Conservation (phyloP, 768 basidiomycete species). For the Paxillus ammoniavirescens region DNA sequence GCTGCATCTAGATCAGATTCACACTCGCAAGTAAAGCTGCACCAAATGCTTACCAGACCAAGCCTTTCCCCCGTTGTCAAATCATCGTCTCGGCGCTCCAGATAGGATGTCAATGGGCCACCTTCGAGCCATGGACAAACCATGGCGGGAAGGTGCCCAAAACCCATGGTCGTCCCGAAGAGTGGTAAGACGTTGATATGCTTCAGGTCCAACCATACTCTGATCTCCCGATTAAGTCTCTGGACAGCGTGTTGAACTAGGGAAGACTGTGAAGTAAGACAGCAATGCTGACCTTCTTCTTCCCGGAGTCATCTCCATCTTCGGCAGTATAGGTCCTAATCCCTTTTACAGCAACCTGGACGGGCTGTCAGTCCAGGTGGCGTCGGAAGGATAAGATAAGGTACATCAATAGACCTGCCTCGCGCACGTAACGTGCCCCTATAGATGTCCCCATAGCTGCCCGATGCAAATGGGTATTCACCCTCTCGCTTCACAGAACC, state of each 20-base stretch:
- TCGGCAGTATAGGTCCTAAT: neutral
- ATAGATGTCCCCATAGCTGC: neutral
- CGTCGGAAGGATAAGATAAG: no score
- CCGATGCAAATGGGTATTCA: neutral
- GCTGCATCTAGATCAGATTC: neutral
- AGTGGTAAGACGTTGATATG: constrained; percentile 22
- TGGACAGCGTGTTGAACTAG: neutral
- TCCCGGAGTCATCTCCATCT: neutral
- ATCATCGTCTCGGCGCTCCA: constrained; percentile 2
- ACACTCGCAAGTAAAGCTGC: no score
- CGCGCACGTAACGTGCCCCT: neutral
- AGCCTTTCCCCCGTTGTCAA: neutral
- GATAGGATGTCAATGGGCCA: constrained; percentile 12
- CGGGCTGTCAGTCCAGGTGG: neutral
- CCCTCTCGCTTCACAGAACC: neutral
- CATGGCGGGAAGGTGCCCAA: constrained; percentile 19
- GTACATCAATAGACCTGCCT: neutral
- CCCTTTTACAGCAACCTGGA: constrained; percentile 1
- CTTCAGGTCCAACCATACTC: constrained; percentile 15
- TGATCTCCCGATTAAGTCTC: constrained; percentile 19
- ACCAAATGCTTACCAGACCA: neutral
- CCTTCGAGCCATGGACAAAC: constrained; percentile 20
- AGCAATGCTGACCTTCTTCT: neutral
- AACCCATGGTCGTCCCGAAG: constrained; percentile 14
- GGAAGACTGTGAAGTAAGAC: neutral